Percentiles rank a stretch among this genome's conserved stretches.
phyloP scores from a whole-genome alignment of 352 stramenopile species.

The Phytophthora cactorum region DNA sequence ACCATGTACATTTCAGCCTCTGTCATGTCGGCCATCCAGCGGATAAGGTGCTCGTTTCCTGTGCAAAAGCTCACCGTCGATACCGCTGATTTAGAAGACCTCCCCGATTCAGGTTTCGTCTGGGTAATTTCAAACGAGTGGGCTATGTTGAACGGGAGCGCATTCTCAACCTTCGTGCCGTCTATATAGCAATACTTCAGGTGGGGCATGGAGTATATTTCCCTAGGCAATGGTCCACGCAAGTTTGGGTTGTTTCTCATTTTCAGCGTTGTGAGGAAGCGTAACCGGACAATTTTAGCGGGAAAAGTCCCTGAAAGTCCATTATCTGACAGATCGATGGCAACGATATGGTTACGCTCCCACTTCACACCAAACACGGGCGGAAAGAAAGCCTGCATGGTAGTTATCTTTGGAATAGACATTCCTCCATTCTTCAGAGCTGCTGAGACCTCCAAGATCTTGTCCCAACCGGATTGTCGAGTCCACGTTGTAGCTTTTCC shows the following conservation, averaged over 20 bases:
- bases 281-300: conserved; percentile 44
- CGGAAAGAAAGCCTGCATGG: conserved; percentile 45
- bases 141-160: conserved; percentile 50
- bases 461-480: conserved; percentile 45
- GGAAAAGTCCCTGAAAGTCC: conserved; percentile 56
- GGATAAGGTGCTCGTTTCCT: conserved; percentile 25
- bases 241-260: conserved; percentile 61
- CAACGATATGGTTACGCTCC: conserved; percentile 66
- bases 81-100: conserved; percentile 10
- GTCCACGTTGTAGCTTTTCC: conserved; percentile 37
- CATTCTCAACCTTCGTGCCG: conserved; percentile 51
- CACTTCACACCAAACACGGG: conserved; percentile 53
- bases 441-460: conserved; percentile 23
- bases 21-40: conserved; percentile 61
- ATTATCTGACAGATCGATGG: conserved; percentile 61
- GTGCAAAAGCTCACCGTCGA: conserved; percentile 61
- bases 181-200: conserved; percentile 75
- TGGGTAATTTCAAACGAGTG: conserved; percentile 70
- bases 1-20: conserved; percentile 66
- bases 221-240: conserved; percentile 31
- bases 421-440: conserved; percentile 12
- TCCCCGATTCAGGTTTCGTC: conserved; percentile 27
- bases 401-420: conserved; percentile 21
- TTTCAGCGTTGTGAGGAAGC: conserved; percentile 61
- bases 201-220: conserved; percentile 49